Conservation (phyloP, 805 yeast genomes). For the Ogataea degrootiae region DNA sequence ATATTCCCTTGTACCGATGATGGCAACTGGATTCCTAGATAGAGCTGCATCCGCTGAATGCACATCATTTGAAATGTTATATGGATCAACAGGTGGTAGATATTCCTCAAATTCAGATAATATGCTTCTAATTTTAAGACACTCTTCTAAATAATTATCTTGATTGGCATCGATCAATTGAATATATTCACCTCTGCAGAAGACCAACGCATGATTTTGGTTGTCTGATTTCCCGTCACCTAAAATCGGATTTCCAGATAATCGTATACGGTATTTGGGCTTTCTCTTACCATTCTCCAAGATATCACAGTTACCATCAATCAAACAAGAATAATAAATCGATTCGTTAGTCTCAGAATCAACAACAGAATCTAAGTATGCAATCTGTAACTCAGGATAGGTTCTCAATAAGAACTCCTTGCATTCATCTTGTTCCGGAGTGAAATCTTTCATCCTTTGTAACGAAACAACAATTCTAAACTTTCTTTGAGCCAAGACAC, state of each 20-base stretch:
- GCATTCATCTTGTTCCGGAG: slow-evolving; percentile 52
- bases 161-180: slow-evolving; percentile 83
- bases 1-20: slow-evolving; percentile 79
- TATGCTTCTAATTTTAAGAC: slow-evolving; percentile 70
- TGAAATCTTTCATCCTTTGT: slow-evolving; percentile 54
- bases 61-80: slow-evolving; percentile 12
- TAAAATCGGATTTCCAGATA: slow-evolving; percentile 76
- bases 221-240: slow-evolving; percentile 87
- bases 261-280: slow-evolving; percentile 58
- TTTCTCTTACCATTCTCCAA: slow-evolving; percentile 51
- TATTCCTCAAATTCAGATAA: slow-evolving; percentile 72
- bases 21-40: slow-evolving; percentile 60
- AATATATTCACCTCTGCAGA: slow-evolving; percentile 75
- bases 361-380: slow-evolving; percentile 53
- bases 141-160: slow-evolving; percentile 77
- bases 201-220: slow-evolving; percentile 71
- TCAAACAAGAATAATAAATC: slow-evolving; percentile 55
- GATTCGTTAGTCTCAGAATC: slow-evolving; percentile 39
- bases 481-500: slow-evolving; percentile 55
- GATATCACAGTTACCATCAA: slow-evolving; percentile 67
- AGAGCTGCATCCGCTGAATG: background rate
- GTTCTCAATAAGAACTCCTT: slow-evolving; percentile 57
- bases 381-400: slow-evolving; percentile 63
- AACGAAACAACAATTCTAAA: slow-evolving; percentile 62
- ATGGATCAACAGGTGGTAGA: slow-evolving; percentile 23